Conservation (phyloP, 768 basidiomycete species). For the Tremella yokohamensis region DNA sequence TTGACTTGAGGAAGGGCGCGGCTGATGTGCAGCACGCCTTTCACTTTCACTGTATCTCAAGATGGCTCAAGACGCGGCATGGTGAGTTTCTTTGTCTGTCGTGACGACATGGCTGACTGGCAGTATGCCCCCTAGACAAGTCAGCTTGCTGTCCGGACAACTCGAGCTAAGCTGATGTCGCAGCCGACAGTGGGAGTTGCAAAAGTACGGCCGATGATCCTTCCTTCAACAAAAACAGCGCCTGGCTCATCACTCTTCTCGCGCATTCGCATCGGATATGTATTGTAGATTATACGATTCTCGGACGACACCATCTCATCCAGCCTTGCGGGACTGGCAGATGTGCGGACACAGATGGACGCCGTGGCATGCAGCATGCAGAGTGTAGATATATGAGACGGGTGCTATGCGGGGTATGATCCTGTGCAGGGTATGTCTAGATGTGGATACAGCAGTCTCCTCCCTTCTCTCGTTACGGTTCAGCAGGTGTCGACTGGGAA, state of each 20-base stretch:
- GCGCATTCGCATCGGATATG: no score
- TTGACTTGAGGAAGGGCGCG: neutral
- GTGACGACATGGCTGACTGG: neutral
- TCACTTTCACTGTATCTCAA: constrained; percentile 99
- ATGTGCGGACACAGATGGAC: no score
- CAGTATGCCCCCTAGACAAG: constrained; percentile 53
- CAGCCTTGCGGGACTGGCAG: neutral
- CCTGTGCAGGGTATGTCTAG: no score
- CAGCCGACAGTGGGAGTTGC: constrained; percentile 51
- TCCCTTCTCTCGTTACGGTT: no score
- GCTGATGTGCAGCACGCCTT: constrained; percentile 70
- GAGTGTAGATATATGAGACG: no score
- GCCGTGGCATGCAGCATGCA: no score
- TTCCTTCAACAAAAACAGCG: neutral
- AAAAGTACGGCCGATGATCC: constrained; percentile 49
- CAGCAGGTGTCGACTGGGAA: no score
- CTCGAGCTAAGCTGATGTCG: constrained; percentile 11
- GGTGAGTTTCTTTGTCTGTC: constrained; percentile 35
- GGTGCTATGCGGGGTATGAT: no score
- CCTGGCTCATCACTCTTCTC: no score
- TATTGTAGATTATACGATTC: no score
- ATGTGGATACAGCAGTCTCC: no score
- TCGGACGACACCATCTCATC: constrained; percentile 5
- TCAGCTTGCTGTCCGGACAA: constrained; percentile 18
- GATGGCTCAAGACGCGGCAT: constrained; percentile 87